These are phyloP conservation scores for Dothideomycetes sp. DNA, from an alignment of 2,329 filamentous ascomycete species.

Conservation along the genomic window DNA sequence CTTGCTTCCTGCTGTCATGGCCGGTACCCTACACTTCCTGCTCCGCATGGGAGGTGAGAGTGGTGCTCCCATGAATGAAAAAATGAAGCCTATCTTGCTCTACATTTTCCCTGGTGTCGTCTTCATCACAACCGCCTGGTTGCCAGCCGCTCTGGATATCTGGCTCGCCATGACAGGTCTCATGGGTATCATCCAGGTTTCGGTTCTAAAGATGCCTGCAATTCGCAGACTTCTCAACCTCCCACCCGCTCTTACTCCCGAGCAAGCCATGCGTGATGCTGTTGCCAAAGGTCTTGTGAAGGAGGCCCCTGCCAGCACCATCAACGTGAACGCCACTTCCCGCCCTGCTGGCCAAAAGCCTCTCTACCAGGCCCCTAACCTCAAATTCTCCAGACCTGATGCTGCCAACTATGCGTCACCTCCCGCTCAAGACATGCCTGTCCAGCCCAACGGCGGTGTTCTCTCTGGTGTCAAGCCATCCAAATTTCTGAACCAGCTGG, in stretches of 20 bases:
- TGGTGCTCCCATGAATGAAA: conserved; percentile 28
- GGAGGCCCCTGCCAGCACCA: conserved; percentile 7
- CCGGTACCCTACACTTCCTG: conserved; percentile 22
- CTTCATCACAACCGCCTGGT: conserved; percentile 44
- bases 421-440: neutral
- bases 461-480: no score
- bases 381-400: conserved; percentile 5
- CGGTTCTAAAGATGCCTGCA: conserved; percentile 28
- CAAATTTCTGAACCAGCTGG: no score
- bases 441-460: neutral
- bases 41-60: conserved; percentile 42
- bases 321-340: conserved; percentile 15
- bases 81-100: conserved; percentile 33
- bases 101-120: conserved; percentile 46
- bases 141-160: conserved; percentile 51
- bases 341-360: conserved; percentile 1
- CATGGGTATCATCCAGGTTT: conserved; percentile 31
- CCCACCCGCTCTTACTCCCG: conserved; percentile 22
- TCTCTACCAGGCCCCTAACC: conserved; percentile 12
- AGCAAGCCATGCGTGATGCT: conserved; percentile 6
- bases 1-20: conserved; percentile 52
- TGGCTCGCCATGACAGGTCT: conserved; percentile 47
- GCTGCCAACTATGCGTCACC: neutral
- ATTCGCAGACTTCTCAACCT: conserved; percentile 33
- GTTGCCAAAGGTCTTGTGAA: conserved; percentile 3